These are phyloP conservation scores for Lentinula sp. DNA, from an alignment of 768 basidiomycete genomes.

Conservation along the genomic window DNA sequence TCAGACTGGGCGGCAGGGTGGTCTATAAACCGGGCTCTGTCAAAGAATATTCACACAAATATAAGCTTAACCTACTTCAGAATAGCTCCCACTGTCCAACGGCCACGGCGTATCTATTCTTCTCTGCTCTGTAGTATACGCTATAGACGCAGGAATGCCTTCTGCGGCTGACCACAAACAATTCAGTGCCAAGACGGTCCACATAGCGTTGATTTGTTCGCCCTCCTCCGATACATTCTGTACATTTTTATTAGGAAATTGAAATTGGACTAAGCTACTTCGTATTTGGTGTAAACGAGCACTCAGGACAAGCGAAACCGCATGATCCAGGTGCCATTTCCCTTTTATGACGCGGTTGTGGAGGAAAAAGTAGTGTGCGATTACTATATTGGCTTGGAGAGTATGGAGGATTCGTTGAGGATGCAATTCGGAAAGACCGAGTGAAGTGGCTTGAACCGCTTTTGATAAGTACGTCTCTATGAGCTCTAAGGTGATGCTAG, in stretches of 20 bases:
- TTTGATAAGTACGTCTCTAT: slow-evolving; percentile 17
- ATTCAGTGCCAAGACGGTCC: slow-evolving; percentile 32
- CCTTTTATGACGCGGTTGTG: slow-evolving; percentile 33
- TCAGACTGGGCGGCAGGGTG: neutral
- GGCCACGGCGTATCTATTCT: slow-evolving; percentile 9
- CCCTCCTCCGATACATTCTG: slow-evolving; percentile 29
- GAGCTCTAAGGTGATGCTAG: neutral
- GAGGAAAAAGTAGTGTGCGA: slow-evolving; percentile 35
- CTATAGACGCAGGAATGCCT: slow-evolving; percentile 24
- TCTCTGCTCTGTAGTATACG: slow-evolving; percentile 14
- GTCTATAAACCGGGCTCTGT: neutral
- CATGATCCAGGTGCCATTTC: slow-evolving; percentile 28
- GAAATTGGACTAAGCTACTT: neutral
- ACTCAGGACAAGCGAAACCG: slow-evolving; percentile 21
- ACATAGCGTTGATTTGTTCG: slow-evolving; percentile 35
- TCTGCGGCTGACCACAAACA: slow-evolving; percentile 26
- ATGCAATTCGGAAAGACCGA: slow-evolving; percentile 21
- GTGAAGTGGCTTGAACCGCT: slow-evolving; percentile 21
- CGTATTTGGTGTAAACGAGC: slow-evolving; percentile 18
- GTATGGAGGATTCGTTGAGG: slow-evolving; percentile 21
- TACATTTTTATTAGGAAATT: slow-evolving; percentile 4
- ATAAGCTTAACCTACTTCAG: neutral
- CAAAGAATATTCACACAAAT: neutral
- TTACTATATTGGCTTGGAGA: slow-evolving; percentile 30
- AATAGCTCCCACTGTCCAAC: neutral